A percentile compares a stretch with the other conserved stretches of the same genome.
Evolutionary conservation across 2,329 filamentous ascomycete species (phyloP).

Genomic region (Monilinia fructigena): DNA sequence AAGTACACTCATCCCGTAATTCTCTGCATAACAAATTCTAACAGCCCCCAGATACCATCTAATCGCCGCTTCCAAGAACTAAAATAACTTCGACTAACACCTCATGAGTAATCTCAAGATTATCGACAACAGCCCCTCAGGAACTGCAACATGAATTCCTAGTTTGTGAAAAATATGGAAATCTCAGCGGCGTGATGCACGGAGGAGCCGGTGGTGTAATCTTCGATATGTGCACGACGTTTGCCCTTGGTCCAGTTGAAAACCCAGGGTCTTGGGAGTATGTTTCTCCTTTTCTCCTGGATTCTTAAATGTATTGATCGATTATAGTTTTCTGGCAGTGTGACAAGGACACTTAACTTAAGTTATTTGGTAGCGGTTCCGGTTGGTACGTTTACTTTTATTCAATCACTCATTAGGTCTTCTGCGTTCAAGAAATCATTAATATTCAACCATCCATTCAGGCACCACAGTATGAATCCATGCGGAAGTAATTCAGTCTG

Average conservation of each 20-base stretch:
- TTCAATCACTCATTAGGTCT: not conserved
- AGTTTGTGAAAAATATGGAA: constrained; percentile 47
- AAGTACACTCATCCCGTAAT: not conserved
- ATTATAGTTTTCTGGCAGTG: constrained; percentile 47
- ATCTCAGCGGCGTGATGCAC: constrained; percentile 50
- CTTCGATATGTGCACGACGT: constrained; percentile 55
- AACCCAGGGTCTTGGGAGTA: constrained; percentile 51
- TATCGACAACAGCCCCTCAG: constrained; percentile 37
- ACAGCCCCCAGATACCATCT: constrained; percentile 30
- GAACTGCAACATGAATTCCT: constrained; percentile 44
- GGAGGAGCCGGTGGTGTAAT: constrained; percentile 54
- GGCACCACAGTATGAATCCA: constrained; percentile 46
- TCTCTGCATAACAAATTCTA: constrained; percentile 3
- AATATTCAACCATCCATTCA: constrained; percentile 24
- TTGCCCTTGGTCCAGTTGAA: constrained; percentile 49
- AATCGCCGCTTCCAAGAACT: constrained; percentile 28
- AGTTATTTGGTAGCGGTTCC: constrained; percentile 52
- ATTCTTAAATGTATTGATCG: not conserved
- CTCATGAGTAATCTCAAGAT: constrained; percentile 36
- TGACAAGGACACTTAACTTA: constrained; percentile 51
- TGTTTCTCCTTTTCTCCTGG: constrained; percentile 24
- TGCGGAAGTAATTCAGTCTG: constrained; percentile 47
- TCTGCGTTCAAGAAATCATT: not conserved
- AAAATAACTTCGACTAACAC: constrained; percentile 33
- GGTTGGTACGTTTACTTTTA: constrained; percentile 39